A percentile compares a stretch with the other conserved stretches of the same genome.
Conservation (phyloP, 768 basidiomycete genomes). For the Phylloporus arenicola region DNA sequence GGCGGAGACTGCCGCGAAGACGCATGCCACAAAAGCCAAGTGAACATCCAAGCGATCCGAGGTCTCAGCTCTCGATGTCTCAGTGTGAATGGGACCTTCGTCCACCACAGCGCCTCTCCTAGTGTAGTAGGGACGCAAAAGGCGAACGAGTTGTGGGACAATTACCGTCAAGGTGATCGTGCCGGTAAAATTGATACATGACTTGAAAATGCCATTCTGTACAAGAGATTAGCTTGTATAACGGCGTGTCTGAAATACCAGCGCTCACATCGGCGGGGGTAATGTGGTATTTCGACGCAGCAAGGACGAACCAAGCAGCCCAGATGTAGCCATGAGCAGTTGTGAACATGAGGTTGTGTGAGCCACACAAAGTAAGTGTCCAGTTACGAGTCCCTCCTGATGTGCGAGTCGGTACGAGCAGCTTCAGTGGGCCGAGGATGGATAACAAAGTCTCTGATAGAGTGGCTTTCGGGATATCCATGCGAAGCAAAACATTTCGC, state of each 20-base stretch:
- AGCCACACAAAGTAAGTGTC: constrained; percentile 27
- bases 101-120: background rate
- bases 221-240: background rate
- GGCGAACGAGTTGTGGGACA: constrained; percentile 21
- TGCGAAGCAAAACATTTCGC: constrained; percentile 12
- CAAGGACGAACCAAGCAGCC: constrained; percentile 19
- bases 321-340: constrained; percentile 11
- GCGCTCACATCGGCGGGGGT: constrained; percentile 23
- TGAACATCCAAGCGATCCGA: constrained; percentile 30
- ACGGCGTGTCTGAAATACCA: background rate
- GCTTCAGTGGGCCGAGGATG: constrained; percentile 23
- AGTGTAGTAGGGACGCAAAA: constrained; percentile 25
- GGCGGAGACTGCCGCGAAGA: constrained; percentile 9
- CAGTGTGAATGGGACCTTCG: background rate
- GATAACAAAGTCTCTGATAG: background rate
- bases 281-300: constrained; percentile 23
- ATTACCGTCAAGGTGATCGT: constrained; percentile 16
- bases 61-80: constrained; percentile 2
- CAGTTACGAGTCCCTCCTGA: constrained; percentile 21
- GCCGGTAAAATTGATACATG: constrained; percentile 11
- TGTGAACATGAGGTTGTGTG: constrained; percentile 21
- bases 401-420: constrained; percentile 16
- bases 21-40: constrained; percentile 18
- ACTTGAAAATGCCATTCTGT: constrained; percentile 28
- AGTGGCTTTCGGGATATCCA: background rate